These are phyloP conservation scores for Flaveria trinervia DNA, from an alignment of 129 eudicot genomes.

Conservation along the genomic window DNA sequence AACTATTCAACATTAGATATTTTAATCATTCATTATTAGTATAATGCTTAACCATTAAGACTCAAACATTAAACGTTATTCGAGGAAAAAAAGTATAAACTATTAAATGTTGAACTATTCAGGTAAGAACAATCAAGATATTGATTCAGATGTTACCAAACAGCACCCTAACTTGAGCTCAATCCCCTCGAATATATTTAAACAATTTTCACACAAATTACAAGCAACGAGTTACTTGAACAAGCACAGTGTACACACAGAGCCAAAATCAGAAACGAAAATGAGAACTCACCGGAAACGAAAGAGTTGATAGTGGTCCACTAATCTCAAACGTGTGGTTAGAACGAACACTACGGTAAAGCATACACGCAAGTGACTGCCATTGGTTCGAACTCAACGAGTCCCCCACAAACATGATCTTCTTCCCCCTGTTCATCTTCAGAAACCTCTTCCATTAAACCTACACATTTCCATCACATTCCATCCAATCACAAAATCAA, in stretches of 20 bases:
- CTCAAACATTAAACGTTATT: too few relatives aligned
- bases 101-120: too few relatives aligned
- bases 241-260: background rate
- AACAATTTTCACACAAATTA: background rate
- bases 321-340: slow-evolving; percentile 43
- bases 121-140: too few relatives aligned
- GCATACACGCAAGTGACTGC: slow-evolving; percentile 85
- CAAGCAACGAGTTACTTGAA: background rate
- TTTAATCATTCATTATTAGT: too few relatives aligned
- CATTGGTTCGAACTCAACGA: slow-evolving; percentile 75
- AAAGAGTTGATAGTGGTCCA: slow-evolving; percentile 50
- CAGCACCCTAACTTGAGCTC: background rate
- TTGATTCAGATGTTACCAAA: too few relatives aligned
- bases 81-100: too few relatives aligned
- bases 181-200: background rate
- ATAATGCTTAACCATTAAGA: too few relatives aligned
- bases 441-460: slow-evolving; percentile 58
- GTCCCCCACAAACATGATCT: slow-evolving; percentile 90
- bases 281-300: slow-evolving; percentile 49
- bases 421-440: slow-evolving; percentile 57
- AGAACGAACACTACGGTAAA: slow-evolving; percentile 53
- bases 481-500: background rate
- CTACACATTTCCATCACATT: slow-evolving; percentile 28
- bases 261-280: background rate
- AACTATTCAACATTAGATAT: too few relatives aligned